Percentiles rank a stretch among this genome's conserved stretches.
Conservation (phyloP, 768 basidiomycete genomes). For the Leccinum ochraceum region DNA sequence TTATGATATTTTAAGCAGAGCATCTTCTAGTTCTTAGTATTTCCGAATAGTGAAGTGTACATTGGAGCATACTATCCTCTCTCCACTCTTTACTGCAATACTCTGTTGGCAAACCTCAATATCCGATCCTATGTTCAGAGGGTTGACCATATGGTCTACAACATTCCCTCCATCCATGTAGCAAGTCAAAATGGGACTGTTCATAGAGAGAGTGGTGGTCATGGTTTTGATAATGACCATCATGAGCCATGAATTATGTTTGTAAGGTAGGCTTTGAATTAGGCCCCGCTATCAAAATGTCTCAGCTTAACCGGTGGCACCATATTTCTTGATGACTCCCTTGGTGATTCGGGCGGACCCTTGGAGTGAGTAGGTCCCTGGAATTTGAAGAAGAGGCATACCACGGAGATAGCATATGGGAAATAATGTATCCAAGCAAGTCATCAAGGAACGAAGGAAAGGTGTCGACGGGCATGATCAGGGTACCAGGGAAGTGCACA, state of each 20-base stretch:
- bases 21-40: neutral
- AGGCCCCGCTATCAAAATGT: no score
- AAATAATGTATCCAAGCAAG: neutral
- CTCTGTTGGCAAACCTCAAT: neutral
- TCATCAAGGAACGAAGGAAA: neutral
- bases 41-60: neutral
- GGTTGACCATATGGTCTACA: neutral
- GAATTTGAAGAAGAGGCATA: slow-evolving; percentile 80
- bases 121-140: neutral
- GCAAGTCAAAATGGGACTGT: neutral
- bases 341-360: slow-evolving; percentile 63
- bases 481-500: neutral
- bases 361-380: slow-evolving; percentile 66
- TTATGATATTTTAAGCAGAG: neutral
- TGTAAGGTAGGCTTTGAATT: neutral
- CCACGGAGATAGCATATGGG: neutral
- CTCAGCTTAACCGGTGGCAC: slow-evolving; percentile 43
- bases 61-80: neutral
- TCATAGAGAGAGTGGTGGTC: neutral
- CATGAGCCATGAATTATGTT: neutral
- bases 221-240: neutral
- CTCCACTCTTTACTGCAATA: neutral
- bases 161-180: neutral
- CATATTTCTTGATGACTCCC: slow-evolving; percentile 59
- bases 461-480: neutral